phyloP scores from a whole-genome alignment of 1,139 yeast genomes.

The Candida freyschussii region DNA sequence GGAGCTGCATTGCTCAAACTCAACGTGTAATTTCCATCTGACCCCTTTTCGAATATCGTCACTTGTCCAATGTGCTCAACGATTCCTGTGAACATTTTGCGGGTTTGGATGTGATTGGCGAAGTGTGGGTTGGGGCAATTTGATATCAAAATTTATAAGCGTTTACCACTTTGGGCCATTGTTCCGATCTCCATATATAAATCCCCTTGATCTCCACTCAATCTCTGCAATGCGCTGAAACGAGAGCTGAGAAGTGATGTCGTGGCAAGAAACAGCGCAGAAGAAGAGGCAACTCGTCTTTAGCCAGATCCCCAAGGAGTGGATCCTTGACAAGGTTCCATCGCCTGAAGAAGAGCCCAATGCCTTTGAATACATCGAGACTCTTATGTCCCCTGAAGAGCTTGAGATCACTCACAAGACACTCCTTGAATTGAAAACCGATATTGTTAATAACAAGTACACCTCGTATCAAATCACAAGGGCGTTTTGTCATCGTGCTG shows the following conservation, averaged over 20 bases:
- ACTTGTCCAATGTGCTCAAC: conserved; percentile 74
- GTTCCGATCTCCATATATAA: background rate
- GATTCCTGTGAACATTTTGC: conserved; percentile 84
- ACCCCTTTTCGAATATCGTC: conserved; percentile 40
- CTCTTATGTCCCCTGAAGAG: conserved; percentile 29
- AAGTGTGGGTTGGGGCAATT: background rate
- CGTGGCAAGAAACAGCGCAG: conserved; percentile 23
- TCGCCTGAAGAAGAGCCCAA: conserved; percentile 21
- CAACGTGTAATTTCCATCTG: conserved; percentile 73
- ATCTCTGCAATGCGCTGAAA: too few species aligned
- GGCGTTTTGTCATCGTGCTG: conserved; percentile 39
- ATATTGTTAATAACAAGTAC: conserved; percentile 30
- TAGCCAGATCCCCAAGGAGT: conserved; percentile 24
- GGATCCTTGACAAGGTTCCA: conserved; percentile 20
- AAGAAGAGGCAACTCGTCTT: conserved; percentile 19
- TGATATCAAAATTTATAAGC: too few species aligned
- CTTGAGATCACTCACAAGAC: conserved; percentile 30
- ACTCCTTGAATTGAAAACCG: conserved; percentile 30
- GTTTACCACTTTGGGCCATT: too few species aligned
- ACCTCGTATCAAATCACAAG: conserved; percentile 28
- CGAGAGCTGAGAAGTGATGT: conserved; percentile 9
- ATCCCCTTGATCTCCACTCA: background rate
- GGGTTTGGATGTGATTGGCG: background rate
- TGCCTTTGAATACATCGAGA: conserved; percentile 28
- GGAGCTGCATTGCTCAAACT: conserved; percentile 57